Percentiles rank a stretch among this genome's conserved stretches.
Evolutionary conservation across 2,329 filamentous ascomycete genomes (phyloP).

Genomic region (Fusarium lyarnte): DNA sequence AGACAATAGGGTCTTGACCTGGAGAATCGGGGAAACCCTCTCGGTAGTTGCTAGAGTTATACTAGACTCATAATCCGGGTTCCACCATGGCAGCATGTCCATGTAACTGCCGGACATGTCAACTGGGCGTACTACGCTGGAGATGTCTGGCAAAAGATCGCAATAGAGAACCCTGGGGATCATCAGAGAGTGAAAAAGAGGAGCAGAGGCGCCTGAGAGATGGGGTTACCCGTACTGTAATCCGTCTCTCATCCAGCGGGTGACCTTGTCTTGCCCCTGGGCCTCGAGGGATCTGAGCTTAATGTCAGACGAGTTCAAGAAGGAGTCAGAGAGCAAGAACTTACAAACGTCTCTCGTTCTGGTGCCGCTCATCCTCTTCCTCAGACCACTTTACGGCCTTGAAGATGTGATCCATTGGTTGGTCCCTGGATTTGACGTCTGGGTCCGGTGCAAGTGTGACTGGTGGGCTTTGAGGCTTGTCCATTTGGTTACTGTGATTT

Average conservation of each 20-base stretch:
- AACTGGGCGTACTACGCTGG: slow-evolving; percentile 18
- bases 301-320: background rate
- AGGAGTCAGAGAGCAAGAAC: background rate
- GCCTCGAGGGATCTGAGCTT: slow-evolving; percentile 6
- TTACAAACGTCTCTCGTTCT: background rate
- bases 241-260: slow-evolving; percentile 30
- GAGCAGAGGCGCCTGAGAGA: background rate
- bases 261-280: slow-evolving; percentile 23
- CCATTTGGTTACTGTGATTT: background rate
- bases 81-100: slow-evolving; percentile 20
- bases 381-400: slow-evolving; percentile 13
- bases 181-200: slow-evolving; percentile 4
- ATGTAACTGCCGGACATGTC: slow-evolving; percentile 18
- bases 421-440: background rate
- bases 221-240: slow-evolving; percentile 26
- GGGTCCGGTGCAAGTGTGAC: background rate
- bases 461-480: background rate
- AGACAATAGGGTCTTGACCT: background rate
- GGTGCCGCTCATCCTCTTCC: background rate
- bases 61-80: slow-evolving; percentile 6
- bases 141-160: slow-evolving; percentile 24
- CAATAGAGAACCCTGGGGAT: slow-evolving; percentile 27
- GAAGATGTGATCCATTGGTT: slow-evolving; percentile 12
- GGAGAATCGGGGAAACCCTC: background rate
- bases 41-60: slow-evolving; percentile 3